Conservation (phyloP, 495 filamentous ascomycete species). For the Trichoderma gamsii region DNA sequence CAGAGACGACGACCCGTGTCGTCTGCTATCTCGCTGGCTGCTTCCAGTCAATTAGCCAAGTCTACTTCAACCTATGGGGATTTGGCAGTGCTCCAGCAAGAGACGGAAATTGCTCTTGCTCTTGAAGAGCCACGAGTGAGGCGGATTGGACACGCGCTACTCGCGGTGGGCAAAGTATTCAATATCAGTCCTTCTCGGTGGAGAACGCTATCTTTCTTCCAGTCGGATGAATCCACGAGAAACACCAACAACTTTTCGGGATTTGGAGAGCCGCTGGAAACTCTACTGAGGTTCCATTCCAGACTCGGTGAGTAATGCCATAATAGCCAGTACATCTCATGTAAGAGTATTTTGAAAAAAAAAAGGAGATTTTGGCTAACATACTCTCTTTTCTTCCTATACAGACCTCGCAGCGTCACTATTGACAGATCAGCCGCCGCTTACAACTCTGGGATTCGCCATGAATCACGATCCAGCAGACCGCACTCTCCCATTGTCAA, state of each 20-base stretch:
- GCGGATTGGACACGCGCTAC: neutral
- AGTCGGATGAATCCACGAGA: neutral
- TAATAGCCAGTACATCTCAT: neutral
- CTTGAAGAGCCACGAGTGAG: slow-evolving; percentile 3
- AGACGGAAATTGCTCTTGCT: neutral
- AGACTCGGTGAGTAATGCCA: neutral
- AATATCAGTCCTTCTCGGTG: neutral
- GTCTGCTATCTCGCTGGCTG: neutral
- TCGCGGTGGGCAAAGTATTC: neutral
- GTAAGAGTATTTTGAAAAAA: neutral
- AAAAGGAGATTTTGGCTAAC: neutral
- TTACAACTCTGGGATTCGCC: neutral
- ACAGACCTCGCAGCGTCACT: neutral
- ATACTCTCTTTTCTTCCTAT: neutral
- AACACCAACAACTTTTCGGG: neutral
- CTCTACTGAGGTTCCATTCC: neutral
- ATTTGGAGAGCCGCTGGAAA: neutral
- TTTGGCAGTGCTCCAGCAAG: neutral
- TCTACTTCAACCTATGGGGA: neutral
- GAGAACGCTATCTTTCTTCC: slow-evolving; percentile 5
- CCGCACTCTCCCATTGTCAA: neutral
- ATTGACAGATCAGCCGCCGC: slow-evolving; percentile 1
- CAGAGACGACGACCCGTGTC: neutral
- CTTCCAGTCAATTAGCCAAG: neutral
- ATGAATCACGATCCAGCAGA: neutral